These are phyloP conservation scores for Magnolia kwangsiensis DNA, from an alignment of 164 flowering plant species.

Conservation along the genomic window DNA sequence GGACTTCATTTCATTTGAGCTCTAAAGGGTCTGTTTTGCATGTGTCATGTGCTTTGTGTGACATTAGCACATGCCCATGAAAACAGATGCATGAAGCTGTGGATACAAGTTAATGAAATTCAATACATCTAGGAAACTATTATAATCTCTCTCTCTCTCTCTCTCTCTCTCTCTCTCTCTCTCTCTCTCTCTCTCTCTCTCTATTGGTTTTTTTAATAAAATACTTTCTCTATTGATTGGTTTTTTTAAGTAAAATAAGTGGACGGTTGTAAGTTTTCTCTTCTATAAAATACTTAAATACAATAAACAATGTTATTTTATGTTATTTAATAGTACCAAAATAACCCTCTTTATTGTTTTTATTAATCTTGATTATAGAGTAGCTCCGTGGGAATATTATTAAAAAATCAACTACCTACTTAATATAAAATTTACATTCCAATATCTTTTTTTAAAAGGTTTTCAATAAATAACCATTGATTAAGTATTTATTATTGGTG, in stretches of 20 bases:
- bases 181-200: no score
- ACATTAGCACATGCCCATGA: background rate
- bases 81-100: background rate
- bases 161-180: no score
- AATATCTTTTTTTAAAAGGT: no score
- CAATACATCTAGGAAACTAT: background rate
- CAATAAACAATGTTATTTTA: background rate
- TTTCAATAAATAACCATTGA: no score
- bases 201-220: background rate
- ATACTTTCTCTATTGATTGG: background rate
- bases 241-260: background rate
- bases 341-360: background rate
- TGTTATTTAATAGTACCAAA: background rate
- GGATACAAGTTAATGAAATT: background rate
- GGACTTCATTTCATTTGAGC: slow-evolving; percentile 39
- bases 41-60: background rate
- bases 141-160: background rate
- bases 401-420: no score
- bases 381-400: no score
- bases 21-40: background rate
- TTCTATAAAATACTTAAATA: background rate
- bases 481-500: no score
- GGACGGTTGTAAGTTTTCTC: background rate
- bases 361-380: no score
- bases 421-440: no score